Evolutionary conservation across 1,284 basidiomycete species (phyloP), one percentile per base, ranked within the genome.

Genomic region (Malassezia globosa): DNA sequence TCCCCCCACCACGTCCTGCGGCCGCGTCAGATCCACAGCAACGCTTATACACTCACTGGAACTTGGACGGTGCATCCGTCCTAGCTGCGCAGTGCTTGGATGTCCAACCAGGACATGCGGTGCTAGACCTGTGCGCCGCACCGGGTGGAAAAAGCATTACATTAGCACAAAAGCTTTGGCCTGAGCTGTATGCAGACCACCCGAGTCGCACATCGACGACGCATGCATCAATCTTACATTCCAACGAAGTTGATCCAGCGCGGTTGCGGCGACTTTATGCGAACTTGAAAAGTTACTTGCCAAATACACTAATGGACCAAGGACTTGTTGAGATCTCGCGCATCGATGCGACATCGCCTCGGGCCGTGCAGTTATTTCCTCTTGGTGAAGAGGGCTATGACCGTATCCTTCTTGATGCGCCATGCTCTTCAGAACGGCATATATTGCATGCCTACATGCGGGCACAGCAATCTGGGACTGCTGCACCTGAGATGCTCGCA

Each of bases 111-210:
- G 44, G 44, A n/a, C 35, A 46, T 3, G 44, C 44, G 13, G 44
- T 46, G 44, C 44, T 46, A 3, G 44, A 46, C n/a, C 18, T 46
- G 44, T 46, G 44, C 29, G 35, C 44, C 11, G 44, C 44, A 16
- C 44, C 44, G 23, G 44, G 44, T 19, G 44, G 44, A 0, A 46
- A 46, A 22, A 38, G 36, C 21, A 27, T 46, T 14, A 31, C 26
- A 18, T 21, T 46, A 10, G 44, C 44, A 21, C 44, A 46, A 33
- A 35, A 24, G 19, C 36, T 46, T 10, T 46, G 44, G 44, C 44
- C 44, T 4, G 44, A 37, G 18, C 22, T 21, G 36, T 46, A 46
- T 8, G 44, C 35, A n/a, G 44, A 46, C 27, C 35, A 33, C 14
- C 35, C 44, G 3, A 23, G n/a, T 6, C 5, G 18, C 18, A 7